Evolutionary conservation across 140 eudicot species (phyloP).

Genomic region (Stevia rebaudiana): DNA sequence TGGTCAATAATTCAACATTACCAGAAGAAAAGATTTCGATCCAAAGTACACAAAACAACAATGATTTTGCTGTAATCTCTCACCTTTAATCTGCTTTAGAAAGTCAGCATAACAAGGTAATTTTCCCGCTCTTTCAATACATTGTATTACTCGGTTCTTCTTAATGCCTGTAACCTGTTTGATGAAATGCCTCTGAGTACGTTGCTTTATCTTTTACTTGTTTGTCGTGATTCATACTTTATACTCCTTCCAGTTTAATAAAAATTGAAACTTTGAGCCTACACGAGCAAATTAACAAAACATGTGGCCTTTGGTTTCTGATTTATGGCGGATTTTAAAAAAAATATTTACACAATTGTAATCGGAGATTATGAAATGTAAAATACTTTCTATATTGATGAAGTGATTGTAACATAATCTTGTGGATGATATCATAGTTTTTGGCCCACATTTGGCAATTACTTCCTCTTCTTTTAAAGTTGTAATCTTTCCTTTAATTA

Average conservation of each 20-base stretch:
- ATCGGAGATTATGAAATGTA: background rate
- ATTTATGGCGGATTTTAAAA: background rate
- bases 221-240: background rate
- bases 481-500: background rate
- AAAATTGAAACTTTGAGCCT: background rate
- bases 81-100: conserved; percentile 8
- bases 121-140: background rate
- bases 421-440: background rate
- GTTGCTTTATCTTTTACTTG: background rate
- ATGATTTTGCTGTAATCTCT: background rate
- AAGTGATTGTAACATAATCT: background rate
- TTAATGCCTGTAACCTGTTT: conserved; percentile 15
- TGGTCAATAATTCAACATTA: no score
- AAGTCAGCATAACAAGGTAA: conserved; percentile 14
- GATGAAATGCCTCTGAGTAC: conserved; percentile 17
- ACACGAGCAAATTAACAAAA: background rate
- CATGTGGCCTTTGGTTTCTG: background rate
- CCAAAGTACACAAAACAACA: background rate
- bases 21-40: background rate
- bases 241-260: background rate
- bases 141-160: background rate
- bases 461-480: background rate
- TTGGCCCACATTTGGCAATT: background rate
- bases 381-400: background rate
- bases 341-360: background rate